Percentiles rank a stretch among this genome's conserved stretches.
phyloP scores from a whole-genome alignment of 2,329 filamentous ascomycete species.

The Arthrobotrys iridis region DNA sequence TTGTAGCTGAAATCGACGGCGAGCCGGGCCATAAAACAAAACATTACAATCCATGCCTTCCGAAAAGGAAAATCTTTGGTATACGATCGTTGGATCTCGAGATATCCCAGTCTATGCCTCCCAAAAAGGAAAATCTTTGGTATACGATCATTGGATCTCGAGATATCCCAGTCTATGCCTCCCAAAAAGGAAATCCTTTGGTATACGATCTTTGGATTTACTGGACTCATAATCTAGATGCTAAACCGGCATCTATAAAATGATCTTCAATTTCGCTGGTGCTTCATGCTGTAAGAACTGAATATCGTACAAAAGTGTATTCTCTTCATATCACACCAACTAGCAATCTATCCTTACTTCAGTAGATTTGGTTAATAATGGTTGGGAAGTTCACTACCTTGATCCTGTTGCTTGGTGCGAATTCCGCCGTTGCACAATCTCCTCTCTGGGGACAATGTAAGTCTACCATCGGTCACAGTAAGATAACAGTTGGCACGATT shows the following conservation, averaged over 20 bases:
- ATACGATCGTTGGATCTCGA: too few species aligned
- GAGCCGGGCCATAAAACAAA: constrained; percentile 16
- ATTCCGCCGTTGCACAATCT: constrained; percentile 27
- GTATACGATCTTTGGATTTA: not conserved
- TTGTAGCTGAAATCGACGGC: not conserved
- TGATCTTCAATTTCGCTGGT: not conserved
- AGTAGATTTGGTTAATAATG: constrained; percentile 8
- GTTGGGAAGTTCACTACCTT: constrained; percentile 9
- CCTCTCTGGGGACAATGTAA: constrained; percentile 47
- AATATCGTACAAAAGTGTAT: not conserved
- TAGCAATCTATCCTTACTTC: not conserved
- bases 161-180: too few species aligned
- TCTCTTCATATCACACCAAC: not conserved
- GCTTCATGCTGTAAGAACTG: not conserved
- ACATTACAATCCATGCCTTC: not conserved
- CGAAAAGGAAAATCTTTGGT: not conserved
- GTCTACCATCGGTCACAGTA: not conserved
- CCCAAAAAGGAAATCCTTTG: too few species aligned
- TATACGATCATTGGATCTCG: too few species aligned
- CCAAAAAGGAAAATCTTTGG: too few species aligned
- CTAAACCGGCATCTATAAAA: not conserved
- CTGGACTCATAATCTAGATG: not conserved
- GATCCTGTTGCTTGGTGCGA: constrained; percentile 24
- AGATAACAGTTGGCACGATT: not conserved
- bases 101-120: too few species aligned